These are phyloP conservation scores for Sarocladium strictum DNA, from an alignment of 2,329 filamentous ascomycete species.

Conservation along the genomic window DNA sequence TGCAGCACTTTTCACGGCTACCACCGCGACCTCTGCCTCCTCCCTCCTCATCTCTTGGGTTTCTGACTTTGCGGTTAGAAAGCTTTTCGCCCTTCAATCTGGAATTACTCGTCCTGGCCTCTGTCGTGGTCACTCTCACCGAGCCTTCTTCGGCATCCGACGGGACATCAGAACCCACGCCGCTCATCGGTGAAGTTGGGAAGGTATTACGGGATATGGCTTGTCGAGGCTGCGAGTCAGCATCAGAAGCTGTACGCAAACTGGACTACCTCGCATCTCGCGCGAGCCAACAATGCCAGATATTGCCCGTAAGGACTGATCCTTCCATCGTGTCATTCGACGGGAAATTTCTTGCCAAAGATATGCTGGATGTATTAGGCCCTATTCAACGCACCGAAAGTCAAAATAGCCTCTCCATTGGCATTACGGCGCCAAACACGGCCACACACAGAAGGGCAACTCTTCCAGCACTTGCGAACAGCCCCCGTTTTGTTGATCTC, in stretches of 20 bases:
- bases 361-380: background rate
- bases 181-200: background rate
- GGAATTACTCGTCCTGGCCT: background rate
- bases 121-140: background rate
- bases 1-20: too few relatives aligned
- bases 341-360: background rate
- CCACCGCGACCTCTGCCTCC: too few relatives aligned
- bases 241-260: background rate
- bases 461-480: background rate
- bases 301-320: background rate
- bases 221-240: background rate
- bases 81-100: background rate
- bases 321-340: background rate
- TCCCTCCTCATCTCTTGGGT: too few relatives aligned
- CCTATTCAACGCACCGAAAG: background rate
- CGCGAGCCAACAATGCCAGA: too few relatives aligned
- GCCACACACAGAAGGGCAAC: background rate
- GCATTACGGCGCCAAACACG: background rate
- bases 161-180: background rate
- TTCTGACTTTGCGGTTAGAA: background rate
- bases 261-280: background rate
- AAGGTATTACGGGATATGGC: background rate
- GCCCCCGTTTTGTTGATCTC: background rate
- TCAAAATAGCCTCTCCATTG: too few relatives aligned
- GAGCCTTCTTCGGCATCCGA: background rate